phyloP scores from a whole-genome alignment of 2,329 filamentous ascomycete species.

The Metarhizium humberi region DNA sequence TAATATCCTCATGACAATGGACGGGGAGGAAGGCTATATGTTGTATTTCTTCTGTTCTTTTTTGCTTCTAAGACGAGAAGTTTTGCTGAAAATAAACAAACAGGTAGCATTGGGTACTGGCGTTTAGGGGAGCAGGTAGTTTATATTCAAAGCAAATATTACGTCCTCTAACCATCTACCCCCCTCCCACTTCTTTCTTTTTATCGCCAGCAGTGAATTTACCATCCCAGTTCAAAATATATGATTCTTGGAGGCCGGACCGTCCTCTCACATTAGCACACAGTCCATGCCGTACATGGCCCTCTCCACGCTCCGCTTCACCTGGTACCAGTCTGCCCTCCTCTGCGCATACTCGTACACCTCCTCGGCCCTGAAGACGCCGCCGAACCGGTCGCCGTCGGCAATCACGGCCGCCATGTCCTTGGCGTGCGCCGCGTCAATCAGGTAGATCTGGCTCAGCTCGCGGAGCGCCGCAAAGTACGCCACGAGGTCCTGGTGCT shows the following conservation, averaged over 20 bases:
- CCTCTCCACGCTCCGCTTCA: constrained; percentile 81
- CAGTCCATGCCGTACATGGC: constrained; percentile 97
- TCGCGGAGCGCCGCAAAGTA: constrained; percentile 92
- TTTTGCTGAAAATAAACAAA: background rate
- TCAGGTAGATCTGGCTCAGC: constrained; percentile 90
- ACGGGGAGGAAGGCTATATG: too few species aligned
- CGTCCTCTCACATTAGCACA: constrained; percentile 55
- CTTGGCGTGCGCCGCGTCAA: constrained; percentile 75
- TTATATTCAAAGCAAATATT: too few species aligned
- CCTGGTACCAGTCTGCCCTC: constrained; percentile 88
- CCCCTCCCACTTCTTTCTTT: too few species aligned
- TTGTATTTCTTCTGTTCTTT: too few species aligned
- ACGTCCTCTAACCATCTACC: background rate
- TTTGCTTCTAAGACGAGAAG: too few species aligned
- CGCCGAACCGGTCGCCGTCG: constrained; percentile 79
- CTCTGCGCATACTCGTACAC: constrained; percentile 96
- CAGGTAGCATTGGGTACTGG: background rate
- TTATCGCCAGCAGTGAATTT: too few species aligned
- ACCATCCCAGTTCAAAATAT: too few species aligned
- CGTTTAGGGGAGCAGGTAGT: background rate
- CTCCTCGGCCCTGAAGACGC: constrained; percentile 90
- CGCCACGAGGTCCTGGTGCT: constrained; percentile 72
- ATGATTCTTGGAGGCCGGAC: too few species aligned
- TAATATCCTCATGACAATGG: too few species aligned
- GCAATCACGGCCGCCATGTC: constrained; percentile 94